phyloP scores from a whole-genome alignment of 2,329 filamentous ascomycete species.

The Fusarium torulosum region DNA sequence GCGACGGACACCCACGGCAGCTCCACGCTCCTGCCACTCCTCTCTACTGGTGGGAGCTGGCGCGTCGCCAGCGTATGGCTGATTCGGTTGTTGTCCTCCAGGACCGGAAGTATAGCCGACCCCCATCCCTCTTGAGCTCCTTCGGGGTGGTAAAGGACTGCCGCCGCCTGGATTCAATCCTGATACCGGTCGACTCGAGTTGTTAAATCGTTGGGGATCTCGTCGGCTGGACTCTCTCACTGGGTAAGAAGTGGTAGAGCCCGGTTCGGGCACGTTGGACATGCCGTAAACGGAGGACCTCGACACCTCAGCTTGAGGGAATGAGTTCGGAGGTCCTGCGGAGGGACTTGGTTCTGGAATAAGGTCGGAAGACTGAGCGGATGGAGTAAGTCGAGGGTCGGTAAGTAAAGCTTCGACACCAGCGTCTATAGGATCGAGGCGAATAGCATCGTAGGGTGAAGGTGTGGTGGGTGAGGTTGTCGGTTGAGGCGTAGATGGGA shows the following conservation, averaged over 20 bases:
- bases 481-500: conserved; percentile 36
- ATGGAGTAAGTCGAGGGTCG: conserved; percentile 41
- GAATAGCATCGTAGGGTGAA: conserved; percentile 42
- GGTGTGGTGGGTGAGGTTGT: conserved; percentile 35
- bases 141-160: conserved; percentile 77
- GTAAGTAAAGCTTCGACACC: conserved; percentile 38
- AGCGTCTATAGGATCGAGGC: conserved; percentile 44
- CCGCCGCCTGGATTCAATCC: conserved; percentile 61
- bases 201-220: conserved; percentile 71
- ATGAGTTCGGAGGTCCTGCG: conserved; percentile 30
- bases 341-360: conserved; percentile 29
- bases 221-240: conserved; percentile 77
- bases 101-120: conserved; percentile 62
- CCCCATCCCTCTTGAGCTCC: conserved; percentile 79
- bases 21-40: conserved; percentile 95
- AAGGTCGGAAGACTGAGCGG: conserved; percentile 30
- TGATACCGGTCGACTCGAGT: conserved; percentile 66
- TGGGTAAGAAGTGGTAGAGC: conserved; percentile 64
- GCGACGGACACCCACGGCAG: conserved; percentile 84
- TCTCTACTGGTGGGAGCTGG: conserved; percentile 74
- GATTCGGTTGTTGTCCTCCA: conserved; percentile 23
- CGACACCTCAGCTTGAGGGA: conserved; percentile 39
- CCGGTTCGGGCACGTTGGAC: conserved; percentile 72
- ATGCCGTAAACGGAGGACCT: conserved; percentile 66
- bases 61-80: conserved; percentile 56